Percentiles rank a stretch among this genome's conserved stretches.
phyloP scores from a whole-genome alignment of 306 rosid genomes.

The Quercus rubra region DNA sequence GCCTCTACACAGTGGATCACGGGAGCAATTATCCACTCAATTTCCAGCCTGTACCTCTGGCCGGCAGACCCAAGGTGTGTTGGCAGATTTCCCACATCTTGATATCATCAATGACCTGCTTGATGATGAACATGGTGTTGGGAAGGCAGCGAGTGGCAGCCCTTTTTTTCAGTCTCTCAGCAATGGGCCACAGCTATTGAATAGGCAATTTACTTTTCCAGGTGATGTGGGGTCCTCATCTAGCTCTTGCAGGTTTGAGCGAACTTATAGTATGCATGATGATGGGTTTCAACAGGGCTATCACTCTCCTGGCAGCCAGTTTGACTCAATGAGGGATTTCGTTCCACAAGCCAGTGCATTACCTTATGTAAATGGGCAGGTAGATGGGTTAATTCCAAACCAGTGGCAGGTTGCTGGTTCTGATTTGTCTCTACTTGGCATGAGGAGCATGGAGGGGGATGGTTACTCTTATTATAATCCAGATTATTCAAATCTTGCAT shows the following conservation, averaged over 20 bases:
- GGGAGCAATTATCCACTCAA: slow-evolving; percentile 42
- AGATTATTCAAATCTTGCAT: slow-evolving; percentile 66
- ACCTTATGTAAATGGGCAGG: slow-evolving; percentile 66
- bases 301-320: slow-evolving; percentile 42
- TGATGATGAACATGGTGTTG: slow-evolving; percentile 67
- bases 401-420: slow-evolving; percentile 74
- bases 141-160: slow-evolving; percentile 30
- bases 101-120: slow-evolving; percentile 96
- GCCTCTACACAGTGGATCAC: slow-evolving; percentile 46
- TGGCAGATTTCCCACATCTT: slow-evolving; percentile 87
- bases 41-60: slow-evolving; percentile 62
- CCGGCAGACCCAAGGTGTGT: slow-evolving; percentile 63
- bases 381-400: slow-evolving; percentile 64
- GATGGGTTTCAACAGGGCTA: slow-evolving; percentile 60
- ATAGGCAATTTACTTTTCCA: slow-evolving; percentile 74
- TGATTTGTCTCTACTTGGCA: slow-evolving; percentile 52
- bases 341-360: slow-evolving; percentile 41
- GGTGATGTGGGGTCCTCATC: slow-evolving; percentile 66
- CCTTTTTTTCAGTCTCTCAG: slow-evolving; percentile 37
- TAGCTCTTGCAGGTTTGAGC: slow-evolving; percentile 80
- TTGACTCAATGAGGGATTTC: slow-evolving; percentile 56
- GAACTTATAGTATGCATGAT: slow-evolving; percentile 75
- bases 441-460: slow-evolving; percentile 51
- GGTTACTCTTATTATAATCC: slow-evolving; percentile 59
- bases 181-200: slow-evolving; percentile 51